Conservation (phyloP, 2,329 filamentous ascomycete species). For the Alternaria brassicicola region DNA sequence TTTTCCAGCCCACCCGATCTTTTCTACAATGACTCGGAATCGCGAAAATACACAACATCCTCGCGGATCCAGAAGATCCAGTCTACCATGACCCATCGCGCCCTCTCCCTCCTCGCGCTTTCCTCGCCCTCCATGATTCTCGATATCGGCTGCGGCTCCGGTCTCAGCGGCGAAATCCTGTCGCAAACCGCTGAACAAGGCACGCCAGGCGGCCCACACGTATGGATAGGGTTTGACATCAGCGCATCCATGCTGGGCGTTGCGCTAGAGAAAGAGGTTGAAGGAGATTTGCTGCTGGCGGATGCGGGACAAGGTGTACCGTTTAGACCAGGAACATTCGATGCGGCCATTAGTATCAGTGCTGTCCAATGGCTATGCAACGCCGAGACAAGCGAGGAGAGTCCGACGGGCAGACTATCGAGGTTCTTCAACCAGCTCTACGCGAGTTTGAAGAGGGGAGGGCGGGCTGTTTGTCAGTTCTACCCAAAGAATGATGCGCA, state of each 20-base stretch:
- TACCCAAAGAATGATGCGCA: constrained; percentile 96
- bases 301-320: constrained; percentile 96
- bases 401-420: constrained; percentile 74
- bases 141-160: constrained; percentile 95
- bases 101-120: constrained; percentile 88
- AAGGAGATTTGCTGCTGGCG: constrained; percentile 90
- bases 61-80: constrained; percentile 97
- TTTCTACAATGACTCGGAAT: constrained; percentile 95
- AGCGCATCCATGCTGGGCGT: constrained; percentile 96
- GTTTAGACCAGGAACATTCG: constrained; percentile 89
- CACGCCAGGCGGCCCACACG: constrained; percentile 75
- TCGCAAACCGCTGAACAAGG: constrained; percentile 71
- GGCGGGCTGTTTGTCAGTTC: constrained; percentile 93
- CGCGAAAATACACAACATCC: constrained; percentile 95
- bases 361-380: constrained; percentile 99
- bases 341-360: constrained; percentile 92
- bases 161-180: constrained; percentile 91
- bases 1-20: constrained; percentile 81
- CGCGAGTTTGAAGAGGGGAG: constrained; percentile 79
- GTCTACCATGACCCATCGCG: constrained; percentile 89
- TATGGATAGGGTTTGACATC: constrained; percentile 97
- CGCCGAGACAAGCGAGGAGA: constrained; percentile 86
- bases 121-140: constrained; percentile 82
- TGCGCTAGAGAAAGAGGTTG: constrained; percentile 86
- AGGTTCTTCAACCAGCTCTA: constrained; percentile 95